Evolutionary conservation across 495 filamentous ascomycete genomes (phyloP), one percentile per base, ranked within the genome.

Genomic region (Baudoinia panamericana): DNA sequence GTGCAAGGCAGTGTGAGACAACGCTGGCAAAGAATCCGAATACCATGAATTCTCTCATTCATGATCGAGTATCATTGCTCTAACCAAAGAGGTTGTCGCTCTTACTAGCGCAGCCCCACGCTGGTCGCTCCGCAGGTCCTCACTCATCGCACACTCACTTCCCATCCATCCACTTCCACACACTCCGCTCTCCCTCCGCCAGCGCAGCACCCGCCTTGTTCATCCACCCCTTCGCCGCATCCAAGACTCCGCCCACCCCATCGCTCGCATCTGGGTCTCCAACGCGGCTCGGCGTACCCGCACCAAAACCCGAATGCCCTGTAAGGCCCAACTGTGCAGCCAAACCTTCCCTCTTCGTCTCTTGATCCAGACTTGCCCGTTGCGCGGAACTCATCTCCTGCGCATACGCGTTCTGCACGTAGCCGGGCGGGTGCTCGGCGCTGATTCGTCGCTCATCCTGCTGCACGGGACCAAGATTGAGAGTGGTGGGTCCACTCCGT

Each of bases 131-230:
- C n/a, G n/a, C n/a, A n/a, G n/a, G n/a, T n/a, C n/a, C n/a, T n/a
- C n/a, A n/a, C n/a, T n/a, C n/a, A n/a, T n/a, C n/a, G n/a, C n/a
- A n/a, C n/a, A n/a, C n/a, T 39, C 29, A 10, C 28, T 26, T 9
- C 32, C 47, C 51, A 48, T 50, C 42, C 18, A 57, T 39, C 56
- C 66, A 66, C 61, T 63, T 78, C 79, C 80, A 83, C n/a, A 81
- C 70, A 62, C 76, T 73, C 43, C 65, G 72, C 60, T 82, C 77
- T 15, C 72, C 72, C 38, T 75, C 72, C 9, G 63, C 66, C 36
- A 82, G 53, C 56, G 72, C 76, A 46, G 64, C 62, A 38, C 78
- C 78, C 7, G 72, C 77, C 30, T 60, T 70, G 48, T 68, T 65
- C 32, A 72, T 65, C 71, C 73, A 75, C 45, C 69, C 69, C 63